Base-by-base conservation (phyloP, 768 basidiomycete genomes). In the Polyporus arcularius region DNA sequence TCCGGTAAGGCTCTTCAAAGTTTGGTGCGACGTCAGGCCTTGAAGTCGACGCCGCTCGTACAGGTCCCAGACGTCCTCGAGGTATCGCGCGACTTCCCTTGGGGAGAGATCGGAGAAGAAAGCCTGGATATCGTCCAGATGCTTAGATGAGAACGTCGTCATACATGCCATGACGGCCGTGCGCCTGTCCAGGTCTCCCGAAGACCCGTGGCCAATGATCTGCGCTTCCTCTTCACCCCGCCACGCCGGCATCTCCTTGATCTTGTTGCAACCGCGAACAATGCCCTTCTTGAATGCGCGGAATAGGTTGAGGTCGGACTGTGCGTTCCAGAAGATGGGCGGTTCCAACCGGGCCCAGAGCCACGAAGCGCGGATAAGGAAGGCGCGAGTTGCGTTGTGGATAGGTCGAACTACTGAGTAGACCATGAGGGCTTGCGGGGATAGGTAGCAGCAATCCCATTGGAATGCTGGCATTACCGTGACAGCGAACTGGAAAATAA, bases 381-480 rank as follows among this genome's bases (percentile, higher is more conserved):
- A 26, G 21, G 32, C 30, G 11, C 38, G 16, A 10, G n/a, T 31
- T 5, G 38, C 35, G 14, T 30, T 48, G 3, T 53, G 52, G 12
- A 52, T 30, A 12, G 10, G 41, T n/a, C 42, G 60, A n/a, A 59
- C 12, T 1, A 35, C 39, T 31, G 54, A 56, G 53, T 53, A 66
- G 35, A 65, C 47, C 1, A 52, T 57, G 9, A 64, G 26, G 3
- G 65, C 55, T 40, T 64, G 62, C 2, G 65, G 67, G 4, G 64
- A 65, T 14, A 54, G 59, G 53, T 68, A 63, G 28, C 61, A 63
- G 46, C 62, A 68, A 45, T 66, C 60, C 43, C 50, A 52, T 10
- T 49, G 35, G 28, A 68, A 14, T 15, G 60, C 50, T 0, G 67
- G 67, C 1, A 63, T 41, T 30, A 68, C 65, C 35, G 64, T 65